phyloP scores from a whole-genome alignment of 495 filamentous ascomycete genomes.

The Cenococcum geophilum region DNA sequence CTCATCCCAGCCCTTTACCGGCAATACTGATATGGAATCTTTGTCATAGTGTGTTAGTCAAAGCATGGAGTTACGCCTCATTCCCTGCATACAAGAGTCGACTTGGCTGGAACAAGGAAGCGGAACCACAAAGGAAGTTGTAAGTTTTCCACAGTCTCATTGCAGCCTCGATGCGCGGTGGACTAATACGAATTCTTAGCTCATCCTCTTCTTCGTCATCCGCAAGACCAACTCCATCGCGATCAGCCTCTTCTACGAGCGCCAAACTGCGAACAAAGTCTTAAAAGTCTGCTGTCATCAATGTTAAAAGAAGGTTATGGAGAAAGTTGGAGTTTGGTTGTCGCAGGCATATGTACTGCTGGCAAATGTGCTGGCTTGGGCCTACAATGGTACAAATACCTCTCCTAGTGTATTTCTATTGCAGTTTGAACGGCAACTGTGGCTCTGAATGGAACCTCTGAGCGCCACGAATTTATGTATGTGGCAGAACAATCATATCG shows the following conservation, averaged over 20 bases:
- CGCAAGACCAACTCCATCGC: conserved; percentile 50
- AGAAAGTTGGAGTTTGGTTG: not conserved
- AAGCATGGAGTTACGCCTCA: conserved; percentile 37
- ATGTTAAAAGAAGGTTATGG: not conserved
- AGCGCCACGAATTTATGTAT: not conserved
- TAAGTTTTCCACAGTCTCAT: not conserved
- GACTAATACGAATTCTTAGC: not conserved
- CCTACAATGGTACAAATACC: not conserved
- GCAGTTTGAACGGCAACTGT: not conserved
- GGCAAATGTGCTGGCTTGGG: not conserved
- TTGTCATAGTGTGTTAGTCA: conserved; percentile 35
- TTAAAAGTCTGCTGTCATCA: not conserved
- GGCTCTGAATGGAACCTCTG: not conserved
- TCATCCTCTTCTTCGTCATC: not conserved
- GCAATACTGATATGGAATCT: not conserved
- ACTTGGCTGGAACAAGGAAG: conserved; percentile 25
- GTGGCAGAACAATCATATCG: no score
- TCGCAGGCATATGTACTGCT: not conserved
- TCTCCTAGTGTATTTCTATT: not conserved
- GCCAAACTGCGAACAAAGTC: not conserved
- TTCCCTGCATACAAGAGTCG: conserved; percentile 30
- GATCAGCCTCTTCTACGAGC: conserved; percentile 57
- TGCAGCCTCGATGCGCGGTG: not conserved
- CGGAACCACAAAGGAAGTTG: not conserved
- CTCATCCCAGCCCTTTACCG: not conserved